Evolutionary conservation across 768 basidiomycete species (phyloP).

Genomic region (Serendipita vermifera): DNA sequence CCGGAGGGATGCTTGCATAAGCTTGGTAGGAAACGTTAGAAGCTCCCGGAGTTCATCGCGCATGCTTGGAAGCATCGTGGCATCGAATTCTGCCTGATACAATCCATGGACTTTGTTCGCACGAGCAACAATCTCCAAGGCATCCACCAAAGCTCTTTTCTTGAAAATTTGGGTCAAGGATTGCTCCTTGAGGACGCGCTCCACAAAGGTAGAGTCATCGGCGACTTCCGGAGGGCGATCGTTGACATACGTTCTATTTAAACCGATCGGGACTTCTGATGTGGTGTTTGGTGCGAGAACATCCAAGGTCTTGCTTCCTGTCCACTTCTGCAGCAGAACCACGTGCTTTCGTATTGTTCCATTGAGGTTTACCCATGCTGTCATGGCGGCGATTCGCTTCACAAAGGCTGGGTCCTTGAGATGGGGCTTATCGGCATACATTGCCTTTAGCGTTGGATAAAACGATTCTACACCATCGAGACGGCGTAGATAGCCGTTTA

Average conservation of each 20-base stretch:
- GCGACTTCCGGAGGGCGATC: slow-evolving; percentile 24
- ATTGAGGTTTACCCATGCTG: slow-evolving; percentile 85
- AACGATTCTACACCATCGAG: slow-evolving; percentile 75
- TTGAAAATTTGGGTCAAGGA: slow-evolving; percentile 91
- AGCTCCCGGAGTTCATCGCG: slow-evolving; percentile 79
- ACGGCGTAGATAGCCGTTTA: slow-evolving; percentile 52
- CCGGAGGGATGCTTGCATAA: slow-evolving; percentile 82
- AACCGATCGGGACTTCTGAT: slow-evolving; percentile 38
- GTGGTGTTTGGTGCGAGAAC: slow-evolving; percentile 68
- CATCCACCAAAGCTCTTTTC: slow-evolving; percentile 52
- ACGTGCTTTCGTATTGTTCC: slow-evolving; percentile 76
- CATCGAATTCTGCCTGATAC: slow-evolving; percentile 42
- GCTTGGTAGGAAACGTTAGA: slow-evolving; percentile 91
- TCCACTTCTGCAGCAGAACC: slow-evolving; percentile 75
- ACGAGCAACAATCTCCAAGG: not conserved
- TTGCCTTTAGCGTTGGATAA: slow-evolving; percentile 72
- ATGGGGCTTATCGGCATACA: slow-evolving; percentile 64
- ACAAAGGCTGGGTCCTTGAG: slow-evolving; percentile 55
- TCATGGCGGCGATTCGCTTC: slow-evolving; percentile 75
- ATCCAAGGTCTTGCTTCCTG: slow-evolving; percentile 81
- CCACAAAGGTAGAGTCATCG: slow-evolving; percentile 79
- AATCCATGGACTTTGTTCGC: slow-evolving; percentile 2
- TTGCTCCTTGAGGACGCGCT: slow-evolving; percentile 89
- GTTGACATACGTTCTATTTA: slow-evolving; percentile 22
- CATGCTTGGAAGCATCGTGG: slow-evolving; percentile 87